Base-by-base conservation (phyloP, 495 filamentous ascomycete species). In the Penicillium atrosanguineum region DNA sequence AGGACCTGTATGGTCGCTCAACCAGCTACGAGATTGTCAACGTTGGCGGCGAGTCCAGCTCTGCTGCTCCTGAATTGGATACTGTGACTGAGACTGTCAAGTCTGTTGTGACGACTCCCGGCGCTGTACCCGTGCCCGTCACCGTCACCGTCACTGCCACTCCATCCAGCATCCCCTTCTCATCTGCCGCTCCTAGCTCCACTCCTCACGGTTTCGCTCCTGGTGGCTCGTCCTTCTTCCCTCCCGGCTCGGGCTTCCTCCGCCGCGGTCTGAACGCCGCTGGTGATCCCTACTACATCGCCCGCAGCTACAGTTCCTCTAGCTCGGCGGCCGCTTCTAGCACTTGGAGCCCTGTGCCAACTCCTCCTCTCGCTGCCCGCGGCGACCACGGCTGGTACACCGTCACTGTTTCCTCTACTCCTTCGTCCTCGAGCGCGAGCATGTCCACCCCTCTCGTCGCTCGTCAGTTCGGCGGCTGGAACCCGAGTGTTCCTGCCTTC, bases 11-110 rank as follows among this genome's bases (percentile, higher is more conserved):
- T 49, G 70, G 69, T 53, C 60, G 70, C 54, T 58, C 59, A 46
- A 58, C 63, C 26, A 55, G 61, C 19, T 81, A 81, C 55, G 64
- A 70, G 6, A 69, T 81, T 26, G 78, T 80, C 50, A 76, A 79
- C 49, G 78, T 80, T 19, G 76, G 69, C 31, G 74, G 71, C 25
- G 61, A 67, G 11, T 55, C 63, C 19, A 65, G 59, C 44, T 56
- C 61, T 15, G 46, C 60, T 16, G 41, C 59, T 36, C 61, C 65
- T 20, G 55, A 50, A 25, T 49, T 64, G 11, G 55, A 70, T 16
- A 79, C 72, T 19, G 52, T 73, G 11, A 70, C 68, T 14, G 56
- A 69, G 44, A 69, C 68, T 0, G 39, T 65, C 18, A 68, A 64
- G 12, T 63, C 60, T 11, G 48, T 52, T 16, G 55, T 59, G 2